Conservation (phyloP, 352 stramenopile genomes). For the Phytopythium vexans region DNA sequence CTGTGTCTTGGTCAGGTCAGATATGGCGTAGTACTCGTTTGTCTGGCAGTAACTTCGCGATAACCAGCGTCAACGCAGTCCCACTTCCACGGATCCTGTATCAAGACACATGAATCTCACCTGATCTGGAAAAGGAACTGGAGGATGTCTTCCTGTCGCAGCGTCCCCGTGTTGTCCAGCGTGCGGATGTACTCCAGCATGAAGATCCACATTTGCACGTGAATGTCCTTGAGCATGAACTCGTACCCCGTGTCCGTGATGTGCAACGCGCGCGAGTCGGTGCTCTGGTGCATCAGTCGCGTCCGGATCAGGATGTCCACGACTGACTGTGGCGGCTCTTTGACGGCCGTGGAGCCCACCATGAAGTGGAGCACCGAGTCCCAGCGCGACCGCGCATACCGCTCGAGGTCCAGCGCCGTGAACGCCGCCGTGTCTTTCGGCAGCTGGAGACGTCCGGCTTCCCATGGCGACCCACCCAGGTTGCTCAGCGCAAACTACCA, state of each 20-base stretch:
- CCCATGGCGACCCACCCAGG: constrained; percentile 75
- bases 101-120: constrained; percentile 5
- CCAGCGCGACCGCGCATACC: constrained; percentile 58
- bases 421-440: constrained; percentile 47
- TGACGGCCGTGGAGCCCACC: constrained; percentile 65
- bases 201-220: constrained; percentile 92
- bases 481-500: constrained; percentile 63
- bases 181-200: constrained; percentile 89
- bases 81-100: constrained; percentile 1
- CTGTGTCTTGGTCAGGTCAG: constrained; percentile 73
- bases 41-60: constrained; percentile 70
- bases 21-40: constrained; percentile 79
- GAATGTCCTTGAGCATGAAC: constrained; percentile 91
- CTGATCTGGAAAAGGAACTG: constrained; percentile 90
- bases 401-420: constrained; percentile 46
- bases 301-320: constrained; percentile 76
- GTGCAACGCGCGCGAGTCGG: constrained; percentile 63
- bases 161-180: constrained; percentile 62
- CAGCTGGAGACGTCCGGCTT: constrained; percentile 42
- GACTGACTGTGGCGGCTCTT: constrained; percentile 59
- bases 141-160: constrained; percentile 84
- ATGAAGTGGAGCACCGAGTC: constrained; percentile 77
- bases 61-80: constrained; percentile 1
- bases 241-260: constrained; percentile 89
- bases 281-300: constrained; percentile 61